Percentiles rank a stretch among this genome's conserved stretches.
phyloP scores from a whole-genome alignment of 2,329 filamentous ascomycete genomes.

The Daldinia sp. region DNA sequence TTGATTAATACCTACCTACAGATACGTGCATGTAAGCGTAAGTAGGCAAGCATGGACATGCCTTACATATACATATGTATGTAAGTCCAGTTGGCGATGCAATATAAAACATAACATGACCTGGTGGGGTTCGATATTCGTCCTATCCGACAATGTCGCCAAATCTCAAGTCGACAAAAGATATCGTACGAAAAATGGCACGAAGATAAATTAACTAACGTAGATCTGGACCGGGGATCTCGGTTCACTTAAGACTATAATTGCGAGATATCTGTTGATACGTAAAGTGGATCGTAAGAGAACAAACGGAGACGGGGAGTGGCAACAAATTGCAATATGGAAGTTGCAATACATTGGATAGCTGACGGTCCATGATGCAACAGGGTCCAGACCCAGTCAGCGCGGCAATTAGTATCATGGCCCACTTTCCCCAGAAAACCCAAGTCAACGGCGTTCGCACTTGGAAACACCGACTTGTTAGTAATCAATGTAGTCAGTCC shows the following conservation, averaged over 20 bases:
- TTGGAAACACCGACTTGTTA: conserved; percentile 16
- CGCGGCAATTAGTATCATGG: conserved; percentile 4
- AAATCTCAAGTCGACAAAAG: neutral
- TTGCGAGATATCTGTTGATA: neutral
- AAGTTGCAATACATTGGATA: no score
- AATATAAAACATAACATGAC: neutral
- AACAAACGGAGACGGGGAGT: no score
- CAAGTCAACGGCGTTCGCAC: conserved; percentile 3
- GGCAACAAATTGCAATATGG: no score
- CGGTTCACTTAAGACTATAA: neutral
- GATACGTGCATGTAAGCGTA: neutral
- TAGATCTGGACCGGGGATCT: neutral
- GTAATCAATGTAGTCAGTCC: neutral
- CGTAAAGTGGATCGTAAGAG: neutral
- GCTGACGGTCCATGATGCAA: conserved; percentile 33
- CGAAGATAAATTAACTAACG: neutral
- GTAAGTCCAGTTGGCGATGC: neutral
- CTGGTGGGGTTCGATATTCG: conserved; percentile 3
- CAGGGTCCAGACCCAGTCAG: conserved; percentile 15
- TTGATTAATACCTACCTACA: neutral
- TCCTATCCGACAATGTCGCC: neutral
- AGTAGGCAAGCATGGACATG: no score
- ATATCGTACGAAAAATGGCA: neutral
- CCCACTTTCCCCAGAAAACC: conserved; percentile 36
- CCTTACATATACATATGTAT: neutral